These are phyloP conservation scores for Elongisporangium prolatum DNA, from an alignment of 352 stramenopile genomes.

Conservation along the genomic window DNA sequence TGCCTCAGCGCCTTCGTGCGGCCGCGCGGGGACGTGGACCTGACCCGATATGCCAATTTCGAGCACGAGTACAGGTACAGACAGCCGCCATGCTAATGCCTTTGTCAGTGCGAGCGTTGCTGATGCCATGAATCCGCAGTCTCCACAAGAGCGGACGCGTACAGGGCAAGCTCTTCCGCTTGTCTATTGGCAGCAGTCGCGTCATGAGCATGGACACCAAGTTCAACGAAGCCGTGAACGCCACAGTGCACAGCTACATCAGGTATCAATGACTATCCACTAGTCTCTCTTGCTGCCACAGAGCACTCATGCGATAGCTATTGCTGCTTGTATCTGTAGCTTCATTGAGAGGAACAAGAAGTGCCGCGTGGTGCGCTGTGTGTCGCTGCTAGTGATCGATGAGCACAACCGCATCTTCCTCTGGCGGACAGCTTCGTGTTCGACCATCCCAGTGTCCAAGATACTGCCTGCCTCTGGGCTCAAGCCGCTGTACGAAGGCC, in stretches of 20 bases:
- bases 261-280: constrained; percentile 16
- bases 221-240: constrained; percentile 41
- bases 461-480: constrained; percentile 7
- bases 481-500: constrained; percentile 36
- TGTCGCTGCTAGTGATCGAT: constrained; percentile 56
- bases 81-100: too few species aligned
- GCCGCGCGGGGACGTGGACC: constrained; percentile 64
- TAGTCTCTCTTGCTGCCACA: background rate
- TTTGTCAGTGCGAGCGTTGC: constrained; percentile 1
- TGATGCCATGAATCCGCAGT: constrained; percentile 9
- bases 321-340: constrained; percentile 17
- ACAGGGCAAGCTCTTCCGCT: constrained; percentile 62
- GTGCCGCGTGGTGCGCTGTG: constrained; percentile 50
- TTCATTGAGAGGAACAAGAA: constrained; percentile 65
- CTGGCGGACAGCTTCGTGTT: constrained; percentile 46
- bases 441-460: constrained; percentile 33
- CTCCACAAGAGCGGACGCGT: constrained; percentile 54
- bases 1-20: constrained; percentile 54
- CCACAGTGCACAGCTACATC: constrained; percentile 36
- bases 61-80: constrained; percentile 71
- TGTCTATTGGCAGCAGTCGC: constrained; percentile 50
- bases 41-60: constrained; percentile 61
- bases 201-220: constrained; percentile 71
- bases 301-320: background rate
- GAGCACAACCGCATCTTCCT: constrained; percentile 44